Evolutionary conservation across 2,329 filamentous ascomycete genomes (phyloP), one percentile per base, ranked within the genome.

Genomic region (Fusarium albosuccineum): DNA sequence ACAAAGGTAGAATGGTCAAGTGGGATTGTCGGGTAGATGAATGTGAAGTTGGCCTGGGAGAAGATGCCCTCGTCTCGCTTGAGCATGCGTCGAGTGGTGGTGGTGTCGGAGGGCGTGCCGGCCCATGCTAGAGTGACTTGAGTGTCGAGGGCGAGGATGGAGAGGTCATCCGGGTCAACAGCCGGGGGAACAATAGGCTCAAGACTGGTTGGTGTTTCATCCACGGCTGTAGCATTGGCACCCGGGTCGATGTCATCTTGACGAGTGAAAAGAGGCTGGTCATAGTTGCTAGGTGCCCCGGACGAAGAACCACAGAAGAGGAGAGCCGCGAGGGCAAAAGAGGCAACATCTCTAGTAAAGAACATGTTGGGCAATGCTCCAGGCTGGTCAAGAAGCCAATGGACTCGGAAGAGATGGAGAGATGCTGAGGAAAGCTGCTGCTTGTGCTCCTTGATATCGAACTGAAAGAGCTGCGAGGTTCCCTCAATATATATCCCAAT

Each of bases 41-140:
- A 66, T 0, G 63, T 67, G 9, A 67, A 67, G 55, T 67, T 67
- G 27, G 55, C 52, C 3, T 64, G 63, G 0, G 63, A 48, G 8
- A 67, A 55, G 13, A 57, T 33, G 3, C 26, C 55, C 4, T 53
- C 40, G 11, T 67, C 52, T 29, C 65, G 65, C 42, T 64, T 67
- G 2, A 64, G 29, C 63, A 46, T 48, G 0, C 52, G n/a, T 10
- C 33, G 26, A 0, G 22, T 22, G 22, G 42, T 6, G 4, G 39
- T 45, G 2, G 55, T 40, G 2, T 50, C 51, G 3, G 42, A 34
- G 1, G 63, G 16, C 2, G 63, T 40, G 4, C 65, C 65, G 9
- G 65, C 63, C 65, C 65, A 67, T 1, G 65, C 65, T 1, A 67
- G 11, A 6, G 16, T 36, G 4, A 64, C 41, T 1, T 60, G 22